Conservation (phyloP, 768 basidiomycete genomes). For the Panaeolus papilionaceus region DNA sequence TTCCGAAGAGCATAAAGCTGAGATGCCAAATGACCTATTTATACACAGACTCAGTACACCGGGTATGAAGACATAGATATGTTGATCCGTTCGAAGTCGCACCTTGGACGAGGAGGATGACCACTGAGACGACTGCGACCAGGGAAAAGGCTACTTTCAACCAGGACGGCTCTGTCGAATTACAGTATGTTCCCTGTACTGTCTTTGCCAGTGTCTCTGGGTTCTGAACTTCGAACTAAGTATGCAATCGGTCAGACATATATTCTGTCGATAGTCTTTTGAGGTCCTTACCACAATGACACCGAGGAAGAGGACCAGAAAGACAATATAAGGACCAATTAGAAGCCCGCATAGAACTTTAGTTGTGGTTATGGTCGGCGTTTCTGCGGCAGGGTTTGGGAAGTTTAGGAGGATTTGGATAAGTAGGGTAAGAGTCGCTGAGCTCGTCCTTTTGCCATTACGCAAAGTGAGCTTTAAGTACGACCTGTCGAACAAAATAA, state of each 20-base stretch:
- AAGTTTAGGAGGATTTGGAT: slow-evolving; percentile 31
- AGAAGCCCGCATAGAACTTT: slow-evolving; percentile 21
- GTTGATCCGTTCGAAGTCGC: neutral
- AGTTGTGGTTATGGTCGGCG: slow-evolving; percentile 20
- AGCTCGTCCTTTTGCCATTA: slow-evolving; percentile 22
- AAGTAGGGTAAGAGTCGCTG: slow-evolving; percentile 30
- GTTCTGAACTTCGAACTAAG: slow-evolving; percentile 24
- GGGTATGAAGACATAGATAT: neutral
- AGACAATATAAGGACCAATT: slow-evolving; percentile 29
- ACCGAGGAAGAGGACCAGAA: slow-evolving; percentile 28
- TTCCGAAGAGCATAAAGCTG: slow-evolving; percentile 23
- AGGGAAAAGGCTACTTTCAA: slow-evolving; percentile 25
- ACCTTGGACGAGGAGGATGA: slow-evolving; percentile 31
- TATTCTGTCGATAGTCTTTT: neutral
- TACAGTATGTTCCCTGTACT: slow-evolving; percentile 27
- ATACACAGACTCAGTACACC: neutral
- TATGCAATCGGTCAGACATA: neutral
- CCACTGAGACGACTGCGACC: slow-evolving; percentile 24
- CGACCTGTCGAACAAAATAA: neutral
- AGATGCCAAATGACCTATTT: slow-evolving; percentile 25
- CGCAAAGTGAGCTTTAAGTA: neutral
- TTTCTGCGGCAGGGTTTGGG: slow-evolving; percentile 21
- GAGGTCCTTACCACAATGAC: slow-evolving; percentile 24
- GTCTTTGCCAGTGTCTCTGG: slow-evolving; percentile 24
- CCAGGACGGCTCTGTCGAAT: slow-evolving; percentile 25